Percentiles rank a stretch among this genome's conserved stretches.
phyloP scores from a whole-genome alignment of 2,329 filamentous ascomycete species.

The Curvularia spicifera region DNA sequence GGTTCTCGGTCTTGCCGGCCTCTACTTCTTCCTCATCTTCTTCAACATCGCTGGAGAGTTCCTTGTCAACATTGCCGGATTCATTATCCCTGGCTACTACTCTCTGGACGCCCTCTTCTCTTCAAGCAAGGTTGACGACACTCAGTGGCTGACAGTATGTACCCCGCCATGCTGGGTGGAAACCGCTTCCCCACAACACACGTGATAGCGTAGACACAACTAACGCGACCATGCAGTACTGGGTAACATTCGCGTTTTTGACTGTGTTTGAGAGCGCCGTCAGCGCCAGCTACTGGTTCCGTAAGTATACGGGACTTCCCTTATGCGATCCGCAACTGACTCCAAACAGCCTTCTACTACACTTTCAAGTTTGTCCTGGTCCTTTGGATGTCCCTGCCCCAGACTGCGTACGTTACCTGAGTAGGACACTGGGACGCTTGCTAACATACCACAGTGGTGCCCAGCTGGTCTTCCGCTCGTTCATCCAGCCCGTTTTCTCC shows the following conservation, averaged over 20 bases:
- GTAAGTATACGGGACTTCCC: conserved; percentile 36
- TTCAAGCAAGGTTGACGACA: conserved; percentile 74
- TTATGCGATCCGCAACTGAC: conserved; percentile 19
- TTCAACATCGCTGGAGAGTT: conserved; percentile 92
- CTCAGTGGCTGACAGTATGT: conserved; percentile 72
- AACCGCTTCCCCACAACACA: conserved; percentile 2
- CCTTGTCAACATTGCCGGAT: conserved; percentile 84
- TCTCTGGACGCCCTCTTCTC: conserved; percentile 80
- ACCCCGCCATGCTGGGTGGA: conserved; percentile 10
- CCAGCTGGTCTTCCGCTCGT: conserved; percentile 94
- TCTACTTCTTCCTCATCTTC: conserved; percentile 91
- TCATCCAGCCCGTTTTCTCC: conserved; percentile 88
- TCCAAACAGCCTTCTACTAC: conserved; percentile 85
- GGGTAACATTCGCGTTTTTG: conserved; percentile 84
- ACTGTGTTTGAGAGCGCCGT: conserved; percentile 83
- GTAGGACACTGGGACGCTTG: neutral
- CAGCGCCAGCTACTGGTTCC: conserved; percentile 90
- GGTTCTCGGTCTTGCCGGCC: conserved; percentile 73
- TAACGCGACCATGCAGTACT: conserved; percentile 64
- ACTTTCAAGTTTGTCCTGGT: conserved; percentile 99
- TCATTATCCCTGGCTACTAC: conserved; percentile 84
- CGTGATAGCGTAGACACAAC: conserved; percentile 10
- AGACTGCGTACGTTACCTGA: conserved; percentile 76
- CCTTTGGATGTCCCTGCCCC: conserved; percentile 95
- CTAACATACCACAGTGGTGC: conserved; percentile 71